Evolutionary conservation across 441 rosid genomes (phyloP).

Genomic region (Gossypium davidsonii): DNA sequence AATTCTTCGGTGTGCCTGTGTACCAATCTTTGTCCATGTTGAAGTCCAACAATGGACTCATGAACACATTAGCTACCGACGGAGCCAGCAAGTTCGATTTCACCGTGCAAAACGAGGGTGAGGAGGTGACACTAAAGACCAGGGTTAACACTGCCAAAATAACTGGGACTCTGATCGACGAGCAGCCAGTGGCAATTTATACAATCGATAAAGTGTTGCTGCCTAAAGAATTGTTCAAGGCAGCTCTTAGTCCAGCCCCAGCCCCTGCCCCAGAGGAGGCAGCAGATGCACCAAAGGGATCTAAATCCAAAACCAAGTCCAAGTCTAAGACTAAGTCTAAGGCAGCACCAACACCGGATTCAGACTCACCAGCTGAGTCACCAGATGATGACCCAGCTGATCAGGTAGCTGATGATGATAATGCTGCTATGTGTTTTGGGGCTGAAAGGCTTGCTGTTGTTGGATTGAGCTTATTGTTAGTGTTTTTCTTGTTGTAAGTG

Average conservation of each 20-base stretch:
- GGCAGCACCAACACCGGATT: conserved; percentile 30
- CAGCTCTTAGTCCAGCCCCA: conserved; percentile 27
- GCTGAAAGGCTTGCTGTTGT: conserved; percentile 31
- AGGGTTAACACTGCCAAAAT: conserved; percentile 60
- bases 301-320: conserved; percentile 22
- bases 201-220: conserved; percentile 63
- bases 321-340: conserved; percentile 10
- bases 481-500: conserved; percentile 39
- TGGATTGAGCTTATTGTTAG: conserved; percentile 44
- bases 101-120: conserved; percentile 81
- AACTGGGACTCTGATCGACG: conserved; percentile 59
- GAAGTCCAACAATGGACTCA: conserved; percentile 74
- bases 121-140: conserved; percentile 64
- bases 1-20: conserved; percentile 63
- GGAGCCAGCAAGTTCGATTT: conserved; percentile 75
- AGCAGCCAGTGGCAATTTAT: conserved; percentile 78
- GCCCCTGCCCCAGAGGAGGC: conserved; percentile 43
- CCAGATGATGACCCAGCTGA: conserved; percentile 51
- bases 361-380: conserved; percentile 64
- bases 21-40: conserved; percentile 71
- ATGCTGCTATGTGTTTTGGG: conserved; percentile 33
- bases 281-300: conserved; percentile 48
- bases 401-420: conserved; percentile 42
- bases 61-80: conserved; percentile 89
- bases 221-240: conserved; percentile 65